Base-by-base conservation (phyloP, 345 rosid species). In the Salix caprea region DNA sequence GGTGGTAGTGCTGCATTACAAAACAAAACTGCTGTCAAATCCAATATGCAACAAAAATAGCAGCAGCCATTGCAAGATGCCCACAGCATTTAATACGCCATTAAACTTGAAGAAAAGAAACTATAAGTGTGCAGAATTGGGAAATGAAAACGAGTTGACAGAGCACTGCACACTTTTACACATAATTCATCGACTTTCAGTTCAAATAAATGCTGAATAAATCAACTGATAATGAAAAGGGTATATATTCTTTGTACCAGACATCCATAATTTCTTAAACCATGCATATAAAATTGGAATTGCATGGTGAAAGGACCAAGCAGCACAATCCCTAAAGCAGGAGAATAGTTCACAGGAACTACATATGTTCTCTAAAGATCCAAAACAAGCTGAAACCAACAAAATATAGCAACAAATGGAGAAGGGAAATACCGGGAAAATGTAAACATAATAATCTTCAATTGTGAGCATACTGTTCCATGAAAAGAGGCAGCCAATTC, bases 391-490 rank as follows among this genome's bases (percentile, higher is more conserved):
- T 40, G n/a, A 26, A n/a, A 44, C 36, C 24, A 15, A 23, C 65
- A 66, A 70, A 39, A 28, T 0, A 2, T 24, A 4, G 52, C 50
- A 65, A 69, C 44, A 37, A 34, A 3, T 12, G 60, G 73, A 52
- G 23, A 62, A 62, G 26, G 48, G 2, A 46, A 69, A 64, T 87
- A 94, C 97, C 78, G 95, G 97, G 30, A 91, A 94, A 80, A 92
- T 61, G 76, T 72, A 70, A 24, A 10, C 76, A 48, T 92, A 90
- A 76, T 94, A 91, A 77, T 94, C 97, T 76, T 82, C 87, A 30
- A 92, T 90, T 44, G 91, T 92, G 65, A 94, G 74, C 95, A 91
- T 89, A 77, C 97, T 90, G 79, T 92, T 90, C 95, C 98, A 92
- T 26, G 98, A 76, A 73, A 92, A 79, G 39, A 94, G 94, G 80